Base-by-base conservation (phyloP, 495 filamentous ascomycete genomes). In the Amorphotheca resinae region DNA sequence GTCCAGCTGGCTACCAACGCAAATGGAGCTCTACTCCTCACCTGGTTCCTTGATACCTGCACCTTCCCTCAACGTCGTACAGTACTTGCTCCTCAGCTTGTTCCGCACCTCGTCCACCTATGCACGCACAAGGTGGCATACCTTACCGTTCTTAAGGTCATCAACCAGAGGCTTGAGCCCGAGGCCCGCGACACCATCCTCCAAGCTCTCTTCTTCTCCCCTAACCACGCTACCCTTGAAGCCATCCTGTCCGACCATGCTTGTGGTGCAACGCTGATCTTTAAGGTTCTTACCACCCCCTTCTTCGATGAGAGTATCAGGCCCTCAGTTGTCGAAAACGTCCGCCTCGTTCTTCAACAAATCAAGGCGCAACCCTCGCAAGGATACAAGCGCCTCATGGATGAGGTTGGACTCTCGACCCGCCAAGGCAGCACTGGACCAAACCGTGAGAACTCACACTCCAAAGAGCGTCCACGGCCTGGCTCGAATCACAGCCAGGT, bases 111-210 rank as follows among this genome's bases (percentile, higher is more conserved):
- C n/a, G 89, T 95, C 22, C 87, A 95, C 58, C 75, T 98, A 5
- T 95, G 91, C 68, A 96, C 91, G 0, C 91, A 98, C 67, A 98
- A 98, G 68, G 91, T 98, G 46, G 91, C 91, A 0, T 98, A 96
- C 52, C 70, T 96, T 45, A 98, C 91, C 1, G 91, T 98, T 15
- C 67, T 98, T 39, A 98, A 98, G 68, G 87, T 96, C 25, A 94
- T 98, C 62, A 98, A 98, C 62, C 91, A 98, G 60, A 84, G 88
- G 53, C 85, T 89, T 36, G 91, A 98, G 64, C 70, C 83, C 1
- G 89, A 95, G 40, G 91, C 91, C 3, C 76, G 93, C n/a, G 88
- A 96, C 53, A 82, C 74, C 20, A 83, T 98, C 31, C 71, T 96
- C 36, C 81, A 85, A 58, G 89, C 93, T 18, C 65, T 98, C 21